Conservation (phyloP, 108 stramenopile species). For the Skeletonema menzelii region DNA sequence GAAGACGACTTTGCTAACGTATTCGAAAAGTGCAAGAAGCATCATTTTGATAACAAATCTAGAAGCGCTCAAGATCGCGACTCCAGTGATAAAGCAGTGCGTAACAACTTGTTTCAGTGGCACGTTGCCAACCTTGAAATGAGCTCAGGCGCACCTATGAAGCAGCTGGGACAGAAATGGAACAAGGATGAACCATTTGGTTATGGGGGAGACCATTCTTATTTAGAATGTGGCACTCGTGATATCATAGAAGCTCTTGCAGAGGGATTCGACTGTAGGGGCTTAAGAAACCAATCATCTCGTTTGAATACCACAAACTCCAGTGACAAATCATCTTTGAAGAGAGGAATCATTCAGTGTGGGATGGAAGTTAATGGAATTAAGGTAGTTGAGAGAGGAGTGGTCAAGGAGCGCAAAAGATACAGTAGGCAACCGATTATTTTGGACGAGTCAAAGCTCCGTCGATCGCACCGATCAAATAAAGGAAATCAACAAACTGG, state of each 20-base stretch:
- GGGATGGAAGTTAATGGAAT: conserved; percentile 49
- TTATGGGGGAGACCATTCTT: conserved; percentile 91
- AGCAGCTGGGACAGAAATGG: conserved; percentile 78
- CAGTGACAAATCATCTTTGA: neutral
- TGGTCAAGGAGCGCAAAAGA: conserved; percentile 20
- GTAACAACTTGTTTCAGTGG: conserved; percentile 76
- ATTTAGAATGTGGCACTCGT: conserved; percentile 75
- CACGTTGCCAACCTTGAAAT: conserved; percentile 92
- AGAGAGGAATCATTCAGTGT: conserved; percentile 41
- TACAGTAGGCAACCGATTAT: neutral
- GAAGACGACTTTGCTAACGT: conserved; percentile 27
- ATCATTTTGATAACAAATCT: neutral
- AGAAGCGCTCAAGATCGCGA: neutral
- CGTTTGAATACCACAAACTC: neutral
- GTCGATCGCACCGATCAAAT: conserved; percentile 31
- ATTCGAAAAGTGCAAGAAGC: conserved; percentile 41
- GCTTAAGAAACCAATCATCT: conserved; percentile 26
- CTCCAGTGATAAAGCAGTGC: conserved; percentile 18
- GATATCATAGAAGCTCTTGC: conserved; percentile 72
- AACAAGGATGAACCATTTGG: conserved; percentile 94
- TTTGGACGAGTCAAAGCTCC: conserved; percentile 7
- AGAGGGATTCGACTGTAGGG: conserved; percentile 73
- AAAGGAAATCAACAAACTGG: conserved; percentile 11
- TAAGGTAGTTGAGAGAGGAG: conserved; percentile 46
- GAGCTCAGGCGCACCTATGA: conserved; percentile 79